A percentile compares a stretch with the other conserved stretches of the same genome.
Evolutionary conservation across 164 flowering plant genomes (phyloP).

Genomic region (Sextonia rubra): DNA sequence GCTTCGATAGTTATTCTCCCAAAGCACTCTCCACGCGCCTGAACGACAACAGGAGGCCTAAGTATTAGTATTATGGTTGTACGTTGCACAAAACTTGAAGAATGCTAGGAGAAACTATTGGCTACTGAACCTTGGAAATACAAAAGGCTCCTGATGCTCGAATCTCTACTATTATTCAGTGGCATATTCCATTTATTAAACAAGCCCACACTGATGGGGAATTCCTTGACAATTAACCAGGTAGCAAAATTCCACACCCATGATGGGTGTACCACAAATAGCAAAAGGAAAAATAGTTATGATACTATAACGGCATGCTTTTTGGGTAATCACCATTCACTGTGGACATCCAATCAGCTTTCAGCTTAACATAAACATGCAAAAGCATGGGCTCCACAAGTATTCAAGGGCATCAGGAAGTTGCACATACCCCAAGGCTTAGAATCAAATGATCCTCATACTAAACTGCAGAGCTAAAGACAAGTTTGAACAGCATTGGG

Average conservation of each 20-base stretch:
- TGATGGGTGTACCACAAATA: background rate
- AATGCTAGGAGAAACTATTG: background rate
- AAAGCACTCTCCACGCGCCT: constrained; percentile 98
- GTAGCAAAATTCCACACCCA: background rate
- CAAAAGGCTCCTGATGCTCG: background rate
- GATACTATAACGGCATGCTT: background rate
- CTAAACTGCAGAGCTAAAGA: background rate
- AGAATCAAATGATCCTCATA: background rate
- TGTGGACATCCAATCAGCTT: background rate
- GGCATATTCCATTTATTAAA: background rate
- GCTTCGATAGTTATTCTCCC: constrained; percentile 99
- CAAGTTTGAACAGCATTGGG: background rate
- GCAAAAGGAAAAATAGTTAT: background rate
- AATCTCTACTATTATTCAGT: background rate
- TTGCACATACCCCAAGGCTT: background rate
- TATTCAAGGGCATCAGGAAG: background rate
- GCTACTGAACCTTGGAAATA: background rate
- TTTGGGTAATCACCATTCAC: background rate
- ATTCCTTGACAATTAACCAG: background rate
- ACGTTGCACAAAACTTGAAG: background rate
- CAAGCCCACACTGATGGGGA: background rate
- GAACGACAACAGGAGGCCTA: constrained; percentile 4
- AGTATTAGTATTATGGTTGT: background rate
- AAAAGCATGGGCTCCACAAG: background rate
- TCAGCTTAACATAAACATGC: background rate